phyloP scores from a whole-genome alignment of 768 basidiomycete genomes.

The Rickenella mellea region DNA sequence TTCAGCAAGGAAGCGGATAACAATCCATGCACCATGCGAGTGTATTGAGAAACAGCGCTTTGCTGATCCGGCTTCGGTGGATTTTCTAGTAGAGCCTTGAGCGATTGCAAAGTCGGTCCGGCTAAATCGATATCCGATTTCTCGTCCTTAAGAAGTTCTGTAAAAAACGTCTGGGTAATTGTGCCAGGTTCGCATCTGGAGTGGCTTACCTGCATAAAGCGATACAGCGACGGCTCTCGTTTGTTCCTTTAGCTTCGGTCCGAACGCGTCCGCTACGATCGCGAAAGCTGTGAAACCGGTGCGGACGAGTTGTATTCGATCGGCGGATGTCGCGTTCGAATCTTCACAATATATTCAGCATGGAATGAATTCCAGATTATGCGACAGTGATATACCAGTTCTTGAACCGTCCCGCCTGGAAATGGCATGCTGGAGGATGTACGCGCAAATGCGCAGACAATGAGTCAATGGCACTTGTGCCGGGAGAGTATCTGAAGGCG shows the following conservation, averaged over 20 bases:
- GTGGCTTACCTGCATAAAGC: constrained; percentile 59
- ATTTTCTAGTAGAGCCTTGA: constrained; percentile 63
- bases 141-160: constrained; percentile 84
- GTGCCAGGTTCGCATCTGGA: background rate
- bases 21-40: constrained; percentile 62
- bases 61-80: constrained; percentile 15
- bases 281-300: constrained; percentile 54
- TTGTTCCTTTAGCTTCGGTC: constrained; percentile 55
- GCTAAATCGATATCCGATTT: constrained; percentile 68
- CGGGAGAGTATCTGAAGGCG: too few species aligned
- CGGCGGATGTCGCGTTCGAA: constrained; percentile 32
- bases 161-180: constrained; percentile 3
- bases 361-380: background rate
- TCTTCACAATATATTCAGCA: constrained; percentile 1
- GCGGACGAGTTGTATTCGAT: constrained; percentile 56
- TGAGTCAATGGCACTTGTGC: constrained; percentile 29
- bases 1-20: constrained; percentile 81
- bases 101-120: constrained; percentile 67
- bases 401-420: constrained; percentile 42
- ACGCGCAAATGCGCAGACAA: constrained; percentile 77
- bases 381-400: constrained; percentile 31
- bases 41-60: constrained; percentile 42
- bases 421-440: constrained; percentile 65
- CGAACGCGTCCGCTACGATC: constrained; percentile 47
- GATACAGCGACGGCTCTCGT: constrained; percentile 70